These are phyloP conservation scores for Ulota crispa DNA, from an alignment of 225 moss, liverwort and hornwort genomes.

Conservation along the genomic window DNA sequence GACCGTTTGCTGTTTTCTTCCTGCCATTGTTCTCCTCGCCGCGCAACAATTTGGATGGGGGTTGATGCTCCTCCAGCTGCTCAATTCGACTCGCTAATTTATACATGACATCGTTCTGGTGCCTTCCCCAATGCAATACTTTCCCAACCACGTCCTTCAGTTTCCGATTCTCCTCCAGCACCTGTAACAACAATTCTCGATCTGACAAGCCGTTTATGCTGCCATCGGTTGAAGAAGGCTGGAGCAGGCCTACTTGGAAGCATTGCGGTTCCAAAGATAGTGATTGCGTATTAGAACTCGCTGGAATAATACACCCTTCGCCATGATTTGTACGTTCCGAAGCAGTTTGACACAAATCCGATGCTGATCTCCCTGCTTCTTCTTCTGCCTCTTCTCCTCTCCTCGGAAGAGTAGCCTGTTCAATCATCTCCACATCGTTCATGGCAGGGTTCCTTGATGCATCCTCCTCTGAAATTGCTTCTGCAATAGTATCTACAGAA, in stretches of 20 bases:
- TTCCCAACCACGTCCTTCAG: constrained; percentile 36
- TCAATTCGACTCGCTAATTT: constrained; percentile 33
- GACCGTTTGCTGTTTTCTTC: constrained; percentile 12
- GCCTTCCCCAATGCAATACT: constrained; percentile 39
- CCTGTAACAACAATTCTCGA: constrained; percentile 38
- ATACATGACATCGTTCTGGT: constrained; percentile 37
- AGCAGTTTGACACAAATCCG: neutral
- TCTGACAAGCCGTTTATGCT: constrained; percentile 24
- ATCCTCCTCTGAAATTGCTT: neutral
- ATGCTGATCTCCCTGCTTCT: neutral
- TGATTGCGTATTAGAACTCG: neutral
- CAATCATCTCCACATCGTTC: neutral
- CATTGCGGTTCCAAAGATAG: constrained; percentile 15
- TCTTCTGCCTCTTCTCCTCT: constrained; percentile 28
- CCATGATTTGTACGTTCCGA: neutral
- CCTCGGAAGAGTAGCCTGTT: neutral
- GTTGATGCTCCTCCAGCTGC: constrained; percentile 27
- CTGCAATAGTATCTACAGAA: neutral
- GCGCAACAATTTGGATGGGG: neutral
- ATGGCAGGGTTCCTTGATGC: neutral
- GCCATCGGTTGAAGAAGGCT: constrained; percentile 5
- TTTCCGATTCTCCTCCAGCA: constrained; percentile 51
- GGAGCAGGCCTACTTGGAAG: constrained; percentile 20
- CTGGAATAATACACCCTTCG: constrained; percentile 7
- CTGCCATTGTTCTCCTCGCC: neutral